Base-by-base conservation (phyloP, 2,329 filamentous ascomycete species). In the Sordariomycetes sp. region DNA sequence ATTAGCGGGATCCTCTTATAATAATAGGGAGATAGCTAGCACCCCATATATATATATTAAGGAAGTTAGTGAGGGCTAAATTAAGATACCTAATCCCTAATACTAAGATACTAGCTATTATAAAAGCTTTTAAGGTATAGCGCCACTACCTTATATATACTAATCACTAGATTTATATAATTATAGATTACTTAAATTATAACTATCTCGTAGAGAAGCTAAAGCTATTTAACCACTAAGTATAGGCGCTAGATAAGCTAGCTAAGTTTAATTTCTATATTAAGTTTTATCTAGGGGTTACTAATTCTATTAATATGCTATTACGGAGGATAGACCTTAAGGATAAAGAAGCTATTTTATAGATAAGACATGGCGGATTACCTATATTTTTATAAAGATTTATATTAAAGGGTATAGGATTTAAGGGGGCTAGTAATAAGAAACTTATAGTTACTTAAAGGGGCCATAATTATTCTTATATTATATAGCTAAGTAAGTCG, bases 261-360 rank as follows among this genome's bases (percentile, higher is more conserved):
- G 15, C 18, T 30, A 30, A 14, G 8, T 30, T 35, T 35, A 38
- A 32, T 24, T 32, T 49, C 2, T 33, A 39, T 27, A 44, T 36
- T 17, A 39, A 50, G 36, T 36, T 54, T 35, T 21, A 37, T 45
- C 49, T 33, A 54, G 54, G 19, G 31, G 57, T 15, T n/a, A 20
- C 29, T 34, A 34, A 21, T 21, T 23, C 18, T 31, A 34, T 31
- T 14, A 32, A 30, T 31, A 38, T 25, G 32, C 11, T 15, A 16
- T 35, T 28, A 27, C 17, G 10, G 6, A 34, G 5, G 9, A 25
- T 32, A 18, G 21, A 31, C 17, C 18, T 25, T 14, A 24, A 19
- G 6, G 14, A 18, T 16, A 9, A 5, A 14, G 17, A 25, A 12
- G 6, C 18, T 4, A 25, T 15, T n/a, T 8, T 23, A 23, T 27